A percentile compares a stretch with the other conserved stretches of the same genome.
phyloP scores from a whole-genome alignment of 208 protist genomes.

The Blastocrithidia nonstop region DNA sequence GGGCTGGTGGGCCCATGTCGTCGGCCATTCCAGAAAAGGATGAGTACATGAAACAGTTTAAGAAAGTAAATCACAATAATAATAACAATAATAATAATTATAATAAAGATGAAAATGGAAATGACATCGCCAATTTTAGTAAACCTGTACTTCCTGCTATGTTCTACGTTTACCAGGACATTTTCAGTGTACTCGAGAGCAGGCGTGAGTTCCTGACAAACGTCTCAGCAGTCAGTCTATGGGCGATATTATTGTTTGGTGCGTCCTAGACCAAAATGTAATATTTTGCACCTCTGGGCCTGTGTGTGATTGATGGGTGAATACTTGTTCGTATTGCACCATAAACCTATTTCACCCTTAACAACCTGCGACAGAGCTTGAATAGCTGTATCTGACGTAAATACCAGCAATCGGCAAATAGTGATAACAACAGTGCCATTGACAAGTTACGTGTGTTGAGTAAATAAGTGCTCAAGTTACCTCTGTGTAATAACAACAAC shows the following conservation, averaged over 20 bases:
- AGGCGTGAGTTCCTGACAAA: slow-evolving; percentile 49
- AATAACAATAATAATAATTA: neutral
- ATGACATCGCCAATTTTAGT: neutral
- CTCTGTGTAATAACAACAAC: slow-evolving; percentile 14
- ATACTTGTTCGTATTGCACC: slow-evolving; percentile 35
- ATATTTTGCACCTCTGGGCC: slow-evolving; percentile 20
- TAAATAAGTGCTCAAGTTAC: slow-evolving; percentile 32
- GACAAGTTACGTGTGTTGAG: slow-evolving; percentile 26
- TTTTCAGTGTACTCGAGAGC: slow-evolving; percentile 45
- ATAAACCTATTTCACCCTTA: slow-evolving; percentile 20
- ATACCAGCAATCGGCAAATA: slow-evolving; percentile 38
- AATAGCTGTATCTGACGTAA: slow-evolving; percentile 37
- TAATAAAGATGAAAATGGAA: neutral
- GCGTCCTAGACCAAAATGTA: slow-evolving; percentile 30
- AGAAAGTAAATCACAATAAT: neutral
- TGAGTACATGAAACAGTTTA: slow-evolving; percentile 15
- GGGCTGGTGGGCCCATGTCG: slow-evolving; percentile 18
- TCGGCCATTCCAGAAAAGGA: slow-evolving; percentile 10
- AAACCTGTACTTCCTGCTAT: slow-evolving; percentile 17
- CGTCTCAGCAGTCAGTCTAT: slow-evolving; percentile 55
- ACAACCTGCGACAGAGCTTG: slow-evolving; percentile 20
- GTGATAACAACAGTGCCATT: slow-evolving; percentile 31
- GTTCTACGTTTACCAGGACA: slow-evolving; percentile 66
- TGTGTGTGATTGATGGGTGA: slow-evolving; percentile 68
- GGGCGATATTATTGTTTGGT: slow-evolving; percentile 74